Conservation (phyloP, 306 rosid genomes). For the Elaeagnus macrophylla region DNA sequence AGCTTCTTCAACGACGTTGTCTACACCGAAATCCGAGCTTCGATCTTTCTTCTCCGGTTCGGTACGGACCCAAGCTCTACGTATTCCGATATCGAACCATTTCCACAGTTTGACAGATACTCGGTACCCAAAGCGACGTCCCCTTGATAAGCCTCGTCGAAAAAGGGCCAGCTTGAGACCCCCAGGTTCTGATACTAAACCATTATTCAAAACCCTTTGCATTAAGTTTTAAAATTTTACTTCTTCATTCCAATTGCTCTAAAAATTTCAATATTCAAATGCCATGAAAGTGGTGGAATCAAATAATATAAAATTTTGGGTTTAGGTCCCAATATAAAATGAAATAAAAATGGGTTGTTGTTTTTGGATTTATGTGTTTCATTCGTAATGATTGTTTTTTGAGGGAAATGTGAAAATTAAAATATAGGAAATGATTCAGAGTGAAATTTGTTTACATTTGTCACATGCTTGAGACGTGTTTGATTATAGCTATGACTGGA, state of each 20-base stretch:
- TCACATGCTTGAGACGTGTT: background rate
- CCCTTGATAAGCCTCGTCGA: constrained; percentile 54
- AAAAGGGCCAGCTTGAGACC: constrained; percentile 73
- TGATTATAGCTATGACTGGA: background rate
- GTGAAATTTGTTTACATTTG: background rate
- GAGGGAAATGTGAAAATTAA: background rate
- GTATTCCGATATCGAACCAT: constrained; percentile 37
- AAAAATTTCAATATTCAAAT: background rate
- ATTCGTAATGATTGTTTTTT: background rate
- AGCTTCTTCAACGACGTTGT: constrained; percentile 7
- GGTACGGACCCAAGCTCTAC: constrained; percentile 23
- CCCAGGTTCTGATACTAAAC: constrained; percentile 32
- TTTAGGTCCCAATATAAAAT: background rate
- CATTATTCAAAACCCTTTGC: background rate
- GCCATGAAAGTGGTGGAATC: background rate
- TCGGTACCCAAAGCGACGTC: constrained; percentile 72
- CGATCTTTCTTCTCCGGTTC: constrained; percentile 14
- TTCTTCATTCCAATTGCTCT: background rate
- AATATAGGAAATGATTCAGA: background rate
- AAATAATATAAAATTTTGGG: background rate
- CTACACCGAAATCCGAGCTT: constrained; percentile 14
- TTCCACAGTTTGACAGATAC: constrained; percentile 78
- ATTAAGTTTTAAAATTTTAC: background rate
- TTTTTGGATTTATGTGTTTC: background rate
- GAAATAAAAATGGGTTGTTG: background rate